Evolutionary conservation across 768 basidiomycete genomes (phyloP), one percentile per base, ranked within the genome.

Genomic region (Suillus hirtellus): DNA sequence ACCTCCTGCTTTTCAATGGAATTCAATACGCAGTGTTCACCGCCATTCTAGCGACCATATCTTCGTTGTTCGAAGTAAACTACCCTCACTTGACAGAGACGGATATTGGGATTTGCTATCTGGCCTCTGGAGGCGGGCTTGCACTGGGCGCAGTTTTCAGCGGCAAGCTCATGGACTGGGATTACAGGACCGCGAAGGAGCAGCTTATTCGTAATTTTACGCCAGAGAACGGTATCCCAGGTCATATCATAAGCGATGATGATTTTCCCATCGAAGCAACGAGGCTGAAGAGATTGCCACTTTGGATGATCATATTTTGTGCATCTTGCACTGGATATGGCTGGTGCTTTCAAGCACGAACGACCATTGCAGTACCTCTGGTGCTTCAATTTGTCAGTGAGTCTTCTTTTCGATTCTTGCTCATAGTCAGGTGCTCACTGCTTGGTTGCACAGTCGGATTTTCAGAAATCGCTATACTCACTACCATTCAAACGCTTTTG

Each of bases 71-170:
- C 82, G 70, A 77, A 62, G 60, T 71, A 3, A 72, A 65, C 49
- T 93, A 81, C 77, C 82, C 78, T 21, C 78, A 62, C 56, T 73
- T 82, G 21, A 75, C 65, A 61, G 78, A 78, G 66, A 71, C 79
- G 19, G 75, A 81, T 35, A 75, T 92, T 54, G 93, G 92, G 1
- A 74, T 93, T 3, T 92, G 88, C 71, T 93, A 87, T 75, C 76
- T 95, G 60, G 83, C 86, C 0, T 81, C 88, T 61, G 92, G 90
- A 7, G 81, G 84, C 11, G 92, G 92, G 0, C 86, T 88, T 77
- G 75, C 84, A 8, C 44, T 87, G 34, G 88, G 90, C 11, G 82
- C 84, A 14, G 71, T 77, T 17, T 49, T 80, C 1, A 85, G 78
- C 21, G 91, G 92, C 1, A 81, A 78, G 60, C 67, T 89, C 15